Evolutionary conservation across 768 basidiomycete species (phyloP).

Genomic region (Trametes coccinea): DNA sequence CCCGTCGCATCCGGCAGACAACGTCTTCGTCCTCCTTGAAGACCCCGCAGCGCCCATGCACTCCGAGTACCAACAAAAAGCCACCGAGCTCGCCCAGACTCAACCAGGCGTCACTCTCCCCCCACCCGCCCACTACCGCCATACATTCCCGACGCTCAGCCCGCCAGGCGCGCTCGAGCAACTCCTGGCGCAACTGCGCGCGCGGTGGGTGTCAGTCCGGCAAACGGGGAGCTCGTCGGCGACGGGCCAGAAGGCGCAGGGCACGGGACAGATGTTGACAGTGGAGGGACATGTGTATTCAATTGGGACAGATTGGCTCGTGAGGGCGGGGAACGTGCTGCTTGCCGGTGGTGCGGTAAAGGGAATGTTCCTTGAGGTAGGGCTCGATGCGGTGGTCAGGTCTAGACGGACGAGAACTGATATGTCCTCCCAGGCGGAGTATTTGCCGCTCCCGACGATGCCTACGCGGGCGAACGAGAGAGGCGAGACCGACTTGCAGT

Average conservation of each 20-base stretch:
- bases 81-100: conserved; percentile 17
- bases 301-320: conserved; percentile 81
- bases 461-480: conserved; percentile 39
- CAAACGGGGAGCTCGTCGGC: conserved; percentile 37
- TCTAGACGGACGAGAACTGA: too few species aligned
- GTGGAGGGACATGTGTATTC: conserved; percentile 75
- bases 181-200: conserved; percentile 68
- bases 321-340: conserved; percentile 76
- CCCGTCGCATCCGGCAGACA: conserved; percentile 36
- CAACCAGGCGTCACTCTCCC: conserved; percentile 17
- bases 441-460: conserved; percentile 72
- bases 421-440: conserved; percentile 60
- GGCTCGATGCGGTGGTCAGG: conserved; percentile 7
- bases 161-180: conserved; percentile 79
- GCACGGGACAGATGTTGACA: conserved; percentile 60
- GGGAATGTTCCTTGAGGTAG: conserved; percentile 84
- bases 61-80: conserved; percentile 56
- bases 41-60: conserved; percentile 72
- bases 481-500: conserved; percentile 36
- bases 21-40: conserved; percentile 77
- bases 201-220: conserved; percentile 72
- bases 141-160: conserved; percentile 72
- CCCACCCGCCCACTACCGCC: conserved; percentile 61
- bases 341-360: conserved; percentile 73
- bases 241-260: conserved; percentile 44